Evolutionary conservation across 495 filamentous ascomycete species (phyloP), one percentile per base, ranked within the genome.

Genomic region (Pseudomonodictys pantanalensis): DNA sequence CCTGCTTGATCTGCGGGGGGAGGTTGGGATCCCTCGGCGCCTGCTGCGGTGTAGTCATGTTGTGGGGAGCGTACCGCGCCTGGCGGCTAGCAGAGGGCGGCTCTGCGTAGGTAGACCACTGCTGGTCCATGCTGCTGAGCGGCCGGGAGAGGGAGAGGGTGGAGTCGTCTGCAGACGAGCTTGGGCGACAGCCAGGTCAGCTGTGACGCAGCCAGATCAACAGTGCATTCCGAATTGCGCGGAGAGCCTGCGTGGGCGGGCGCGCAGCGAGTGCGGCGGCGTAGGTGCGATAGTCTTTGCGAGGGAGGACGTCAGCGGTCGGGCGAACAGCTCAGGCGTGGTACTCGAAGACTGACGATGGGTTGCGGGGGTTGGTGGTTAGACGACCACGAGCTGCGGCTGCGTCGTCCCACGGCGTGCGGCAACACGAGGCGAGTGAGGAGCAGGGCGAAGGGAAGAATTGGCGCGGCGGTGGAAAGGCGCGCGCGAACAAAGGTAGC

Each of bases 91-190:
- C 26, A 11, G 38, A 41, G 17, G 67, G 50, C 11, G 29, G 62
- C n/a, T 69, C 67, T 38, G 50, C 29, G 53, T 69, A 69, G 18
- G 60, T 29, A n/a, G 59, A 35, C 67, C 67, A 69, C 60, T 67
- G 64, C 54, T 59, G 54, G 33, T 69, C 62, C 62, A 66, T 66
- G 43, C 39, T 43, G 64, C 45, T 50, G 33, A 35, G 33, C 12
- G 30, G 47, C 47, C 39, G 53, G 11, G 49, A 15, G 33, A 18
- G 49, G 11, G 41, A 46, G 46, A 30, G 38, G 3, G 15, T 15
- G 30, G 25, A 50, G 62, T 15, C 30, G 41, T 35, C 29, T 25
- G 17, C 49, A 49, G 23, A 33, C 5, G 22, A 30, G 24, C 32
- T 44, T 43, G 54, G 59, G 54, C 52, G 52, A 33, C 64, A 67